A percentile compares a stretch with the other conserved stretches of the same genome.
These are phyloP conservation scores for Peribolospora baueri DNA, from an alignment of 768 basidiomycete species.

Conservation along the genomic window DNA sequence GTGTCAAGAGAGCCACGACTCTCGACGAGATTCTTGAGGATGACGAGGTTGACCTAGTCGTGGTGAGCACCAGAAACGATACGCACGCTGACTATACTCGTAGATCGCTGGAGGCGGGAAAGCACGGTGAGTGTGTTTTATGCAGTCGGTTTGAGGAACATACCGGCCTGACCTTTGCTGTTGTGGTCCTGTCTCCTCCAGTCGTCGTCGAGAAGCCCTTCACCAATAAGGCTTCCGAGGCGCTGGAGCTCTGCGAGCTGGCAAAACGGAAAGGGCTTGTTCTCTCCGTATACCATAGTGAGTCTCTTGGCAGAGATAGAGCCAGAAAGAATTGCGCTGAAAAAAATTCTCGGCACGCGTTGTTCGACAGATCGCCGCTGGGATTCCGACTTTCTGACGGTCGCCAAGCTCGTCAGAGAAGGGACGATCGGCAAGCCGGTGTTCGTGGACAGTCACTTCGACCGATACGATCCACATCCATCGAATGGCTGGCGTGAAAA, in stretches of 20 bases:
- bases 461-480: conserved; percentile 40
- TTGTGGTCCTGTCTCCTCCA: not conserved
- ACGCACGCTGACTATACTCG: conserved; percentile 41
- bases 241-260: conserved; percentile 34
- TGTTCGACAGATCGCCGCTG: conserved; percentile 33
- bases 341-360: not conserved
- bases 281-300: conserved; percentile 25
- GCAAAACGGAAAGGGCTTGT: conserved; percentile 37
- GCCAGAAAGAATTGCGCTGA: too few relatives aligned
- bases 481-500: conserved; percentile 43
- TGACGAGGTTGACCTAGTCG: conserved; percentile 31
- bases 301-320: too few relatives aligned
- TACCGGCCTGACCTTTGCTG: conserved; percentile 11
- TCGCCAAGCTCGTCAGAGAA: conserved; percentile 33
- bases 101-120: conserved; percentile 38
- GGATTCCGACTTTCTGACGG: conserved; percentile 51
- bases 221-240: conserved; percentile 35
- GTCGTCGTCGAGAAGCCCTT: conserved; percentile 64
- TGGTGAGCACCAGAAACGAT: conserved; percentile 46
- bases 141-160: not conserved
- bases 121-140: conserved; percentile 38
- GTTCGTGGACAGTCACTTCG: conserved; percentile 30
- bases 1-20: conserved; percentile 31
- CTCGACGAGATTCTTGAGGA: conserved; percentile 40
- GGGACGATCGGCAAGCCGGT: conserved; percentile 16